Base-by-base conservation (phyloP, 2,329 filamentous ascomycete genomes). In the Fonsecaea monophora region DNA sequence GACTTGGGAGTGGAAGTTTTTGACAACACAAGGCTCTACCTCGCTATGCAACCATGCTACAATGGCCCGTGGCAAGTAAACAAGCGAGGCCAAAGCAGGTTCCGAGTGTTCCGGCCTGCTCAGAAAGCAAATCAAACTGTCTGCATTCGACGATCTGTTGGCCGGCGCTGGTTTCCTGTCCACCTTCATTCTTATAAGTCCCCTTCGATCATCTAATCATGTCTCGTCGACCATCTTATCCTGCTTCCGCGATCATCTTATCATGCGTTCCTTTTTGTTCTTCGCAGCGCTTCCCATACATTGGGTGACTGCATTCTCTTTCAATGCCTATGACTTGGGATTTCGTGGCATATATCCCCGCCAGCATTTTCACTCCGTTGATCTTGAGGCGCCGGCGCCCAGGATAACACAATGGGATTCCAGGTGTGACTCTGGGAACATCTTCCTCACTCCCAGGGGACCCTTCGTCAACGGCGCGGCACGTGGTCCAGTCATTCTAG, bases 381-480 rank as follows among this genome's bases (percentile, higher is more conserved):
- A 70, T 40, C 35, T 68, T 12, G 62, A 67, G 34, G 5, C 69
- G 12, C 71, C 71, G 2, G 40, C 35, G n/a, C 53, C 75, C 25
- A 77, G 75, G 59, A 74, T 74, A 38, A 71, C 74, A 62, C 65
- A 73, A 48, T 70, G 71, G 61, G 74, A 72, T 66, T 56, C 67
- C 7, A 68, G 68, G 9, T 85, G 82, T 73, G 75, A 80, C 59
- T 77, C 74, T 72, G 79, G 71, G 32, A 65, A 57, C 32, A 45
- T 67, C 21, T 34, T 70, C 40, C 55, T 70, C 58, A 67, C 65
- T 7, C 68, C 65, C n/a, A 58, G 68, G 37, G 68, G 68, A 7
- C 65, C 62, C 30, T 63, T 9, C 3, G 68, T 70, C n/a, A 60
- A 10, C 5, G 65, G 65, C 13, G 9, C 40, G 21, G 64, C 75